phyloP scores from a whole-genome alignment of 495 filamentous ascomycete genomes.

The Aspergillus panamensis region DNA sequence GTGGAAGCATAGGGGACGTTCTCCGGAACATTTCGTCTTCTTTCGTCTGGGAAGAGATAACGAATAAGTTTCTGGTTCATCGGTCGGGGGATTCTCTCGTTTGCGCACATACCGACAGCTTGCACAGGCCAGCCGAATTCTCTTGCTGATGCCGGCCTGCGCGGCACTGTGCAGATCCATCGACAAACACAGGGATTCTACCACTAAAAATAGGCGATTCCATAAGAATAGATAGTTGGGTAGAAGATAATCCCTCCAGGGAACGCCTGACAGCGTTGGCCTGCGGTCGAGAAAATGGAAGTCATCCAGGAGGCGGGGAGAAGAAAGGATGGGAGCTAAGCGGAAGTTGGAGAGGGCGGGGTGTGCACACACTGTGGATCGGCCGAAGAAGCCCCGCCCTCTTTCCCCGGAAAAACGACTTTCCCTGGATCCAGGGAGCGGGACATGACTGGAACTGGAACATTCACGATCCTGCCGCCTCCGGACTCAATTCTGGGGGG shows the following conservation, averaged over 20 bases:
- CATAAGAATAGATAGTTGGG: neutral
- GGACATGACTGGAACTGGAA: no score
- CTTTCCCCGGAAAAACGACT: no score
- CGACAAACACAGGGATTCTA: neutral
- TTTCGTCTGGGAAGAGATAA: constrained; percentile 20
- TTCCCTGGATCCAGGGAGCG: neutral
- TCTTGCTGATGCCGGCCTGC: constrained; percentile 19
- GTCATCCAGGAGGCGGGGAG: neutral
- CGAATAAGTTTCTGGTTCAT: neutral
- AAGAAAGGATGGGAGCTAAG: neutral
- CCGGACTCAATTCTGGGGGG: no score
- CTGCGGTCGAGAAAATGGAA: neutral
- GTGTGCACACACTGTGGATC: no score
- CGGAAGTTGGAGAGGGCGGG: neutral
- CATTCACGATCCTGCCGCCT: neutral
- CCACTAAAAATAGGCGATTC: neutral
- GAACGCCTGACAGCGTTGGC: neutral
- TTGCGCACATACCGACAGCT: constrained; percentile 25
- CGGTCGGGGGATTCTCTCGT: neutral
- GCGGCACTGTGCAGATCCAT: neutral
- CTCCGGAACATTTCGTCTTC: constrained; percentile 34
- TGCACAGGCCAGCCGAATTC: constrained; percentile 31
- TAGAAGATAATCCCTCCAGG: neutral
- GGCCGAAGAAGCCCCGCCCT: no score
- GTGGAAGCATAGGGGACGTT: constrained; percentile 28